Conservation (phyloP, 1,139 yeast species). For the Suhomyces panamericanus region DNA sequence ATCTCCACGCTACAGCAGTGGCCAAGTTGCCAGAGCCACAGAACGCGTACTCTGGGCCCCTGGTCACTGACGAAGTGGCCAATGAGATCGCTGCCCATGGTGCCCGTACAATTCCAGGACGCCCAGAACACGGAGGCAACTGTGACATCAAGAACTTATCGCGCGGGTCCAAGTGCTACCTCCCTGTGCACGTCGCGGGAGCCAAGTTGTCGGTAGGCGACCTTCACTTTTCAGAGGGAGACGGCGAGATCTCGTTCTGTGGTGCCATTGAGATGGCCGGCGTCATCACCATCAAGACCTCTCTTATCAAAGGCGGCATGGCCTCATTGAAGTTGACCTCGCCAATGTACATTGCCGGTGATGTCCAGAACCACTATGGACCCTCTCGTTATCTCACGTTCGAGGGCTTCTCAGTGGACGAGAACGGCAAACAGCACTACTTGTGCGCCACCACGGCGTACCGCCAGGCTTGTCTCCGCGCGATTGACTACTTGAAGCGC, state of each 20-base stretch:
- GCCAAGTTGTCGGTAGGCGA: conserved; percentile 51
- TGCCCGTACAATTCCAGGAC: conserved; percentile 52
- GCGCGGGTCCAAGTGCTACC: conserved; percentile 48
- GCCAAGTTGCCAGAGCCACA: conserved; percentile 41
- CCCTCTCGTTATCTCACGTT: conserved; percentile 50
- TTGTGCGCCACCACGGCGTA: conserved; percentile 51
- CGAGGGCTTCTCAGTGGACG: conserved; percentile 54
- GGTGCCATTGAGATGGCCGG: conserved; percentile 58
- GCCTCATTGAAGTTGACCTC: conserved; percentile 38
- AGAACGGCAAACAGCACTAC: conserved; percentile 42
- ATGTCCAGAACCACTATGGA: conserved; percentile 46
- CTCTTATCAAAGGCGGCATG: conserved; percentile 44
- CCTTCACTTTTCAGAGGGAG: conserved; percentile 52
- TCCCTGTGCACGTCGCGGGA: conserved; percentile 49
- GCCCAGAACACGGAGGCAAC: conserved; percentile 55
- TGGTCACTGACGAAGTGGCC: conserved; percentile 28
- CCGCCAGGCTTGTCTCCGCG: conserved; percentile 49
- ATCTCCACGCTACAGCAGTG: conserved; percentile 32
- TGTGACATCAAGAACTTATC: conserved; percentile 52
- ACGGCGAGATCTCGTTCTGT: conserved; percentile 53
- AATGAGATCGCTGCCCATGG: conserved; percentile 39
- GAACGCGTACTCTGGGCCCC: conserved; percentile 39
- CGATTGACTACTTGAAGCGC: conserved; percentile 48
- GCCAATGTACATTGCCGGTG: conserved; percentile 52
- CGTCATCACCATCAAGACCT: conserved; percentile 39